Base-by-base conservation (phyloP, 1,284 basidiomycete species). In the Heterobasidion occidentale region DNA sequence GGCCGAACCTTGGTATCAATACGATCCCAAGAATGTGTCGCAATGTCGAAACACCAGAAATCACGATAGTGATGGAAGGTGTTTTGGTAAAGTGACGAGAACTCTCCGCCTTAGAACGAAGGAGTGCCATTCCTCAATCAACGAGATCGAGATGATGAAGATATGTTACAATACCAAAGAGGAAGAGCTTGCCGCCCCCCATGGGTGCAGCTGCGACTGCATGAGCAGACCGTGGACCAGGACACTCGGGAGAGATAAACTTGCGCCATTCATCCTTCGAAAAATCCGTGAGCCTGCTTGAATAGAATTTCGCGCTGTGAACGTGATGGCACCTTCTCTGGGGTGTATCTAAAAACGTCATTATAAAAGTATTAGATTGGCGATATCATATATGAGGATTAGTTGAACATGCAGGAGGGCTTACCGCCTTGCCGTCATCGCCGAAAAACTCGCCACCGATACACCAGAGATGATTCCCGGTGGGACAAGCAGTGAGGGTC, bases 1-100 rank as follows among this genome's bases (percentile, higher is more conserved):
- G 94, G 94, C 15, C 84, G 78, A 15, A 88, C 71, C 66, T 93
- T 95, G 8, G 92, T 80, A 20, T 97, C 94, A 56, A 96, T 90
- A 17, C 91, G 77, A 59, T 97, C 92, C 94, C 94, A 98, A 0
- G 80, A 72, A 64, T 93, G 89, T 0, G 81, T 84, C 2, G 75
- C 60, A 36, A 92, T 80, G 61, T 91, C 87, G 62, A 92, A 92
- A 50, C 78, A 79, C 88, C 88, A 91, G 65, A 94, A 85, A 64
- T 95, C 92, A 46, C 90, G 83, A 66, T 94, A 97, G 66, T 96
- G 93, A 62, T 95, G 91, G 70, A 96, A 96, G 0, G 84, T 85
- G 35, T 86, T 94, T 69, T 96, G 93, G 59, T 91, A 81, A 5
- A 92, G 71, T 0, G 89, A 90, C 0, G 92, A 93, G 63, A 91